Evolutionary conservation across 352 stramenopile species (phyloP), one percentile per base, ranked within the genome.

Genomic region (Hyaloperonospora brassicae): DNA sequence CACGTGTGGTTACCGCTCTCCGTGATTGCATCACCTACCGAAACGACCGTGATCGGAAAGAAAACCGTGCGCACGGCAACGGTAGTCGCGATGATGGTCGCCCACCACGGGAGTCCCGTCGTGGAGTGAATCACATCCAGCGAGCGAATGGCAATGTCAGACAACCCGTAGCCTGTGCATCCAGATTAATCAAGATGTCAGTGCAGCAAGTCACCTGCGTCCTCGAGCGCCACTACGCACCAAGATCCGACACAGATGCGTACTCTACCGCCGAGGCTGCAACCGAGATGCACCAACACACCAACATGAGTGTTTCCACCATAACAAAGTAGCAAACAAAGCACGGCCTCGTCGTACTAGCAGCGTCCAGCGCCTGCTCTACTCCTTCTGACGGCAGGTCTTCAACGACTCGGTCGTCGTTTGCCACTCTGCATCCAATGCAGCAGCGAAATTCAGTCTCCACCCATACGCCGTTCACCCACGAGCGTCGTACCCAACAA

Each of bases 31-130:
- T 51, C n/a, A 59, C 78, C 31, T 65, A 93, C 79, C 71, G 79
- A 89, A 62, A 84, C 71, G 64, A 93, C 55, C 21, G 77, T 87
- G 52, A 95, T 66, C 11, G 84, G 85, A 40, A 95, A 76, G 50
- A 93, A 80, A 23, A 59, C 66, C 17, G 70, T 79, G 45, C 86
- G 83, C 38, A 89, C 76, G 14, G 69, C 66, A 56, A 95, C 61
- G n/a, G 84, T 94, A 38, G 81, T 88, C 12, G 72, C 79, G 13
- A 91, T 72, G 55, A 95, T 86, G 2, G 86, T 94, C 14, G 76
- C 79, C 86, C 84, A 95, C 86, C 84, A 95, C 22, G 83, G 83
- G 38, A 95, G 55, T n/a, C 80, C 82, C 17, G 84, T 89, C 13
- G 80, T 89, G 23, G 66, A 48, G 55, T 95, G 86, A 47, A 93